A percentile compares a stretch with the other conserved stretches of the same genome.
These are phyloP conservation scores for Hymenoscyphus repandus DNA, from an alignment of 2,329 filamentous ascomycete species.

Conservation along the genomic window DNA sequence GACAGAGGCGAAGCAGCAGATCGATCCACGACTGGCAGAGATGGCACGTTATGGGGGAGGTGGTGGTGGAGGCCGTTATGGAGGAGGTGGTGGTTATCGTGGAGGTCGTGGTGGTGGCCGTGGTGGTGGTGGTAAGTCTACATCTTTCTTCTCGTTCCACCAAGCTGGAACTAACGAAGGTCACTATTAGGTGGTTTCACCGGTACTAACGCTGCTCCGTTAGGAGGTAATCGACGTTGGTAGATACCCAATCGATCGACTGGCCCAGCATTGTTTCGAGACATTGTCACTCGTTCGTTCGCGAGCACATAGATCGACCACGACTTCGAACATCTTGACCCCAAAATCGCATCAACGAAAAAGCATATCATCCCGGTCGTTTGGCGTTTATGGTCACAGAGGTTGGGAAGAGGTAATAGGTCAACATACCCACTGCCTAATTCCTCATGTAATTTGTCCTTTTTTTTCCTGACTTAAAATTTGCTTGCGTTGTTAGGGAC, in stretches of 20 bases:
- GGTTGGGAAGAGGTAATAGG: conserved; percentile 23
- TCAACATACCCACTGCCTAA: conserved; percentile 11
- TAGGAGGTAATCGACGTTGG: conserved; percentile 53
- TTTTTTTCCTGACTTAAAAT: conserved; percentile 20
- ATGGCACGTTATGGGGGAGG: conserved; percentile 83
- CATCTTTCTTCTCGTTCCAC: conserved; percentile 28
- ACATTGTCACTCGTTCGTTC: not conserved
- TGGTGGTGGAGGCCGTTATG: conserved; percentile 32
- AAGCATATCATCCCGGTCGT: conserved; percentile 28
- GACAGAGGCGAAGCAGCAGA: conserved; percentile 94
- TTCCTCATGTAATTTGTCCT: conserved; percentile 22
- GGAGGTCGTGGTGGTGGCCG: conserved; percentile 64
- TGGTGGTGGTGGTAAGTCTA: conserved; percentile 37
- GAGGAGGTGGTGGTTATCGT: conserved; percentile 40
- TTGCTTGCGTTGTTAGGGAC: conserved; percentile 15
- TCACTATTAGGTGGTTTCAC: conserved; percentile 44
- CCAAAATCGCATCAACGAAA: conserved; percentile 12
- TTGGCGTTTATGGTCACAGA: conserved; percentile 28
- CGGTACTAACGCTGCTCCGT: conserved; percentile 52
- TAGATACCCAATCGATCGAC: conserved; percentile 33
- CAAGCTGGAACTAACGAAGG: conserved; percentile 33
- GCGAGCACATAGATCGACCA: not conserved
- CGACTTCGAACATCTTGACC: conserved; percentile 11
- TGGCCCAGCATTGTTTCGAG: conserved; percentile 10
- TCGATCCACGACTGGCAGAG: conserved; percentile 91